Percentiles rank a stretch among this genome's conserved stretches.
Conservation (phyloP, 306 rosid genomes). For the Senna siamea region DNA sequence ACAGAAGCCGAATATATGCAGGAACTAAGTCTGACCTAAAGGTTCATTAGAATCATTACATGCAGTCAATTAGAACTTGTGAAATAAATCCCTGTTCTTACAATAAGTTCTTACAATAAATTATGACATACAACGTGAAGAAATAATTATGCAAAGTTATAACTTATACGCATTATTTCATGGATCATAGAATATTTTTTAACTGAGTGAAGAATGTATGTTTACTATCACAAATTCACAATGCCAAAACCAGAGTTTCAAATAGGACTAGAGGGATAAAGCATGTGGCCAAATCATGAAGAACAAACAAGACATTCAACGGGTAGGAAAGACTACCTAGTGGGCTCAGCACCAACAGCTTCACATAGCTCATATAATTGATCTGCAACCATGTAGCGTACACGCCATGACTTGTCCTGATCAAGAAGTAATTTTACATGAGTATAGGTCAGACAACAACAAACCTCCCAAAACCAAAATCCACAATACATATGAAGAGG, state of each 20-base stretch:
- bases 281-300: constrained; percentile 15
- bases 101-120: background rate
- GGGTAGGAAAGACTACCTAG: constrained; percentile 60
- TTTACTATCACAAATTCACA: constrained; percentile 2
- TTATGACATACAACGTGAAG: background rate
- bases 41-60: constrained; percentile 28
- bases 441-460: constrained; percentile 16
- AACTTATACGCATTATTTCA: constrained; percentile 15
- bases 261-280: constrained; percentile 25
- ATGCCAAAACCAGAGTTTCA: constrained; percentile 18
- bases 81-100: background rate
- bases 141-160: background rate
- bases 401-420: constrained; percentile 99
- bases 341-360: constrained; percentile 97
- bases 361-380: constrained; percentile 93
- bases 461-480: constrained; percentile 4
- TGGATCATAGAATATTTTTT: background rate
- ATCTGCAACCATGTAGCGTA: constrained; percentile 98
- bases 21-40: constrained; percentile 91
- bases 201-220: constrained; percentile 15
- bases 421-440: constrained; percentile 30
- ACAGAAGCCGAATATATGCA: constrained; percentile 88
- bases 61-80: constrained; percentile 35
- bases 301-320: constrained; percentile 5
- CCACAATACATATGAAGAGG: background rate